phyloP scores from a whole-genome alignment of 2,329 filamentous ascomycete genomes.

The Akanthomyces uredinophilus region DNA sequence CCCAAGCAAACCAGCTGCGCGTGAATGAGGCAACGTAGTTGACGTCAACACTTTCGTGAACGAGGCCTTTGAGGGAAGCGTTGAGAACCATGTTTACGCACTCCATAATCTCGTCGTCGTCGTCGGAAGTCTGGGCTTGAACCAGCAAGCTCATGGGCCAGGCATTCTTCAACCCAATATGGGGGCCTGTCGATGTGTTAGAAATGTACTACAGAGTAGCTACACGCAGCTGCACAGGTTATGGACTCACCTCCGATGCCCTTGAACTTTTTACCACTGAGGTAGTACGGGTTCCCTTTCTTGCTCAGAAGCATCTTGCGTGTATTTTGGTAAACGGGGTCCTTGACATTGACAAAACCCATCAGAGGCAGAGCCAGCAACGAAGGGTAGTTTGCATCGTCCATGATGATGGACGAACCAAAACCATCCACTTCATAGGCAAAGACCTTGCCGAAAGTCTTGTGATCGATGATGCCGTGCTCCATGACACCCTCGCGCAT shows the following conservation, averaged over 20 bases:
- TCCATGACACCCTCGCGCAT: slow-evolving; percentile 78
- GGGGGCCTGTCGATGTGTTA: slow-evolving; percentile 39
- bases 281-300: slow-evolving; percentile 80
- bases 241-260: slow-evolving; percentile 73
- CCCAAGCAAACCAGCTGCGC: slow-evolving; percentile 95
- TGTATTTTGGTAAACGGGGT: slow-evolving; percentile 81
- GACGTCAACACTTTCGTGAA: slow-evolving; percentile 92
- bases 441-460: slow-evolving; percentile 72
- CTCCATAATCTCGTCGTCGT: slow-evolving; percentile 74
- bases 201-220: background rate
- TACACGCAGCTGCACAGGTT: background rate
- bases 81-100: slow-evolving; percentile 70
- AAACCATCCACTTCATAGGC: slow-evolving; percentile 87
- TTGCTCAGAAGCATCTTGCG: slow-evolving; percentile 68
- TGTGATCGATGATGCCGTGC: slow-evolving; percentile 73
- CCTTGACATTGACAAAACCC: slow-evolving; percentile 62
- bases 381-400: slow-evolving; percentile 83
- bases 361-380: slow-evolving; percentile 72
- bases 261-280: slow-evolving; percentile 69
- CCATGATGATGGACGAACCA: slow-evolving; percentile 77
- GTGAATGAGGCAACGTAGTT: slow-evolving; percentile 64
- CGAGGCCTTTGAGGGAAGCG: slow-evolving; percentile 69
- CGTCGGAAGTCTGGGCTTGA: slow-evolving; percentile 81
- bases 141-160: slow-evolving; percentile 97
- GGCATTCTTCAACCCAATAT: slow-evolving; percentile 79